Evolutionary conservation across 2,329 filamentous ascomycete species (phyloP).

Genomic region (Xylaria multiplex): DNA sequence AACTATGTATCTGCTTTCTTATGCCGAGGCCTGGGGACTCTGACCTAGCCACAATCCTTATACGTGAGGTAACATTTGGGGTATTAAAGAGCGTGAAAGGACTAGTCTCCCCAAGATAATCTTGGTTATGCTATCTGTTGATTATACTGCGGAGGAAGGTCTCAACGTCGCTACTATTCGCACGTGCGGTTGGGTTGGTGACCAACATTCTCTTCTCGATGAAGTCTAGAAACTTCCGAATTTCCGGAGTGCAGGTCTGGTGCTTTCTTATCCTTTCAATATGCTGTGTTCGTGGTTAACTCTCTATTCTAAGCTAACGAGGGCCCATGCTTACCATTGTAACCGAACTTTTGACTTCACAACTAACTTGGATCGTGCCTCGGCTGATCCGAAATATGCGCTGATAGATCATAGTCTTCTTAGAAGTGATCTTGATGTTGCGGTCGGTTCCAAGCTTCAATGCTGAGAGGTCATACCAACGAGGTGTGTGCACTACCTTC

Average conservation of each 20-base stretch:
- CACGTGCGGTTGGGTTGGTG: background rate
- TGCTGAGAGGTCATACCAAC: slow-evolving; percentile 11
- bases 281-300: background rate
- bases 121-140: background rate
- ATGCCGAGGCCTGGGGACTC: too few species aligned
- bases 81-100: background rate
- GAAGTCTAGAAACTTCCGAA: slow-evolving; percentile 3
- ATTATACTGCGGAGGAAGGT: background rate
- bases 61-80: background rate
- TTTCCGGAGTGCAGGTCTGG: background rate
- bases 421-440: background rate
- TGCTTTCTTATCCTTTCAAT: background rate
- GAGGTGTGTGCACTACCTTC: background rate
- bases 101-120: background rate
- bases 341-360: background rate
- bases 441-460: background rate
- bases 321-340: background rate
- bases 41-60: background rate
- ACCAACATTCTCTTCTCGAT: background rate
- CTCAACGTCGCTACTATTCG: background rate
- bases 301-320: too few species aligned
- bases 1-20: background rate
- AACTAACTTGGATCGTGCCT: background rate
- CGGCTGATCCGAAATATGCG: background rate
- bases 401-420: background rate